These are phyloP conservation scores for Penicillium hesseltinei DNA, from an alignment of 2,329 filamentous ascomycete species.

Conservation along the genomic window DNA sequence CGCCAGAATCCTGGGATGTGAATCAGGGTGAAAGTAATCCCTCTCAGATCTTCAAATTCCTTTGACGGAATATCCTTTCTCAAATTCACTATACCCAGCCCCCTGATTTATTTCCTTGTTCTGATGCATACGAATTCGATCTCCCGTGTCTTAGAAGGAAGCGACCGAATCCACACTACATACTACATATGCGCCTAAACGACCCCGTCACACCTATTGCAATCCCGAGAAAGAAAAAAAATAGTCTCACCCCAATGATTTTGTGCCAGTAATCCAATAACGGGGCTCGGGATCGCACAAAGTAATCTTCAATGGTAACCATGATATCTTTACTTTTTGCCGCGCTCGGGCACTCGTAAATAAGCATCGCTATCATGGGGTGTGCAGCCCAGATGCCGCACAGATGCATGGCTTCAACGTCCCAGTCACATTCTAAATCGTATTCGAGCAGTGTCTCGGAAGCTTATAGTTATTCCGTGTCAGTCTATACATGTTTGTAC, in stretches of 20 bases:
- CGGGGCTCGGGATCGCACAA: not conserved
- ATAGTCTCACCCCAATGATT: not conserved
- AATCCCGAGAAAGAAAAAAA: too few relatives aligned
- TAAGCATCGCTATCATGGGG: not conserved
- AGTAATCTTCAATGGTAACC: not conserved
- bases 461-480: not conserved
- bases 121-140: not conserved
- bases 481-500: not conserved
- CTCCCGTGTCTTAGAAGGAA: constrained; percentile 1
- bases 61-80: not conserved
- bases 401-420: not conserved
- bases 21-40: not conserved
- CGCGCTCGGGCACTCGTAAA: not conserved
- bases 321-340: not conserved
- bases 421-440: not conserved
- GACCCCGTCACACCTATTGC: not conserved
- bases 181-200: not conserved
- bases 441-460: not conserved
- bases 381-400: not conserved
- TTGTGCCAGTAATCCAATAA: not conserved
- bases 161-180: not conserved
- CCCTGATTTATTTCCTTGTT: not conserved
- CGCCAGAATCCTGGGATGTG: not conserved
- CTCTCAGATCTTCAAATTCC: not conserved
- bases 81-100: not conserved